These are phyloP conservation scores for Penstemon newberryi DNA, from an alignment of 257 asterid species.

Conservation along the genomic window DNA sequence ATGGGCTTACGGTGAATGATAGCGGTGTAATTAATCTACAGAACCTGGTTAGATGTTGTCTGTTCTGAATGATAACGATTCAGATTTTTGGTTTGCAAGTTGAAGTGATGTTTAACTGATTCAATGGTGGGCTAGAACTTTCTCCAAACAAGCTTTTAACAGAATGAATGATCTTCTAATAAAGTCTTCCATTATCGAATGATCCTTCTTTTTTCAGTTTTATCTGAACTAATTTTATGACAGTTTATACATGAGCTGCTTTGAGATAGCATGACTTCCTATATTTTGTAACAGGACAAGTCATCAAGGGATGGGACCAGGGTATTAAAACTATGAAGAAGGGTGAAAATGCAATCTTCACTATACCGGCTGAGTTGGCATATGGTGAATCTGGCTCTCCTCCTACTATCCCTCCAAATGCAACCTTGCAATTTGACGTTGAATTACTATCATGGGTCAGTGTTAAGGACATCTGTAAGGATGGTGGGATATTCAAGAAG, in stretches of 20 bases:
- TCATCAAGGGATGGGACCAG: conserved; percentile 62
- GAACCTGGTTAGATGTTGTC: too few relatives aligned
- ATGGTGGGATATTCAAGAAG: conserved; percentile 65
- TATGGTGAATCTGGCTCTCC: conserved; percentile 66
- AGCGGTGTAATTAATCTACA: too few relatives aligned
- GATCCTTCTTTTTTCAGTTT: too few relatives aligned
- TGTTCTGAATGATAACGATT: too few relatives aligned
- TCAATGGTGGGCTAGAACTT: too few relatives aligned
- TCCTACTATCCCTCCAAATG: conserved; percentile 59
- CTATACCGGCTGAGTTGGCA: conserved; percentile 59
- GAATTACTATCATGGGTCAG: conserved; percentile 63
- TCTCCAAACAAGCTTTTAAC: not conserved
- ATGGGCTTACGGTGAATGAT: too few relatives aligned
- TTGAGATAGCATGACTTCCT: not conserved
- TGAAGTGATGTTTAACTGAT: too few relatives aligned
- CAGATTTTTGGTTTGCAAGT: too few relatives aligned
- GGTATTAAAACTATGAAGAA: conserved; percentile 69
- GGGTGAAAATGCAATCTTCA: conserved; percentile 60
- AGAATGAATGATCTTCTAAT: not conserved
- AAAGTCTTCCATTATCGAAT: too few relatives aligned
- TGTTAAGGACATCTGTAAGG: conserved; percentile 64
- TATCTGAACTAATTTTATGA: too few relatives aligned
- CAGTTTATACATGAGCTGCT: too few relatives aligned
- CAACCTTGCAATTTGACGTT: conserved; percentile 59
- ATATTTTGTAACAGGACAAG: conserved; percentile 42